These are phyloP conservation scores for Trichoderma harzianum DNA, from an alignment of 2,329 filamentous ascomycete genomes.

Conservation along the genomic window DNA sequence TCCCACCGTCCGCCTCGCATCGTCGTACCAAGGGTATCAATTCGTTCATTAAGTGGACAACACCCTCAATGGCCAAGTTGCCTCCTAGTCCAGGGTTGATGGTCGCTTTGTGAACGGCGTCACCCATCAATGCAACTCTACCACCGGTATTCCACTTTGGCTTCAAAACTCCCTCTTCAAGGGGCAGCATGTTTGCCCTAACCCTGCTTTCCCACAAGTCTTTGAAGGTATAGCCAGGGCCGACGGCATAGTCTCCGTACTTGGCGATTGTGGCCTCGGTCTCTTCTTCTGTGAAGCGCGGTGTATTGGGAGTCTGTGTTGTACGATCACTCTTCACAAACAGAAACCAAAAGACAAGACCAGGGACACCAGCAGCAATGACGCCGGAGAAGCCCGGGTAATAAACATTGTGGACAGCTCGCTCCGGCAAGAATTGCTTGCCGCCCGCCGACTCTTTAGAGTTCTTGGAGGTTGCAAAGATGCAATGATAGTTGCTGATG, in stretches of 20 bases:
- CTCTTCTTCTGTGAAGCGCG: slow-evolving; percentile 2
- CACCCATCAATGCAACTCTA: neutral
- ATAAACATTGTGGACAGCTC: slow-evolving; percentile 1
- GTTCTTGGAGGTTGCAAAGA: slow-evolving; percentile 9
- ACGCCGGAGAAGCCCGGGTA: slow-evolving; percentile 6
- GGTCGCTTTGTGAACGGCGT: neutral
- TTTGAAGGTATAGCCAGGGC: slow-evolving; percentile 1
- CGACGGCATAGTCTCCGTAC: slow-evolving; percentile 1
- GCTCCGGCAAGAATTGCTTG: neutral
- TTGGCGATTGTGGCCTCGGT: slow-evolving; percentile 3
- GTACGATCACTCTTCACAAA: neutral
- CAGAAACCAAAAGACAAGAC: slow-evolving; percentile 1
- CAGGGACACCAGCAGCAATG: neutral
- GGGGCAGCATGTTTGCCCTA: neutral
- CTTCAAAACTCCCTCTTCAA: slow-evolving; percentile 6
- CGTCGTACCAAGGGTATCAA: neutral
- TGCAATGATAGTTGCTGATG: slow-evolving; percentile 1
- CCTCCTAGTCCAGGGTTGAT: neutral
- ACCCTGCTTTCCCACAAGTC: slow-evolving; percentile 7
- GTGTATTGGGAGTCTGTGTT: neutral
- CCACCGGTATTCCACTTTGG: slow-evolving; percentile 3
- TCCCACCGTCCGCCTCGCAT: neutral
- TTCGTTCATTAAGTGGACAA: slow-evolving; percentile 2
- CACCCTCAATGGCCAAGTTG: slow-evolving; percentile 2
- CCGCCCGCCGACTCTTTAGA: neutral